phyloP scores from a whole-genome alignment of 805 yeast species.

The Saccharomycodes ludwigii region DNA sequence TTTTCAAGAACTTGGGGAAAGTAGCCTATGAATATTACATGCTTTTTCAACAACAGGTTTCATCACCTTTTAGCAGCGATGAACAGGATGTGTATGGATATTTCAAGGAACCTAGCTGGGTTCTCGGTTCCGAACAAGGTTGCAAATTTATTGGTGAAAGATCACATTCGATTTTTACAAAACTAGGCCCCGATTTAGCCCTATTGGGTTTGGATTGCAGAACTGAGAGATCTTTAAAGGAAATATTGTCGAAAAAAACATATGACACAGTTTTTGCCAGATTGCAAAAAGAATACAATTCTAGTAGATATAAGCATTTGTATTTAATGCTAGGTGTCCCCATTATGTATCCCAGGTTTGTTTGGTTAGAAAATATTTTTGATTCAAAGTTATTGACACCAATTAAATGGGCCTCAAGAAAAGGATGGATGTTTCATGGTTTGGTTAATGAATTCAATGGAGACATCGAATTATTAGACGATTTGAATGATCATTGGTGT shows the following conservation, averaged over 20 bases:
- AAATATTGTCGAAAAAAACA: conserved; percentile 41
- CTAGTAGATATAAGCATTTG: conserved; percentile 56
- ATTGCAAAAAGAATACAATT: conserved; percentile 38
- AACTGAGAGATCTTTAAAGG: conserved; percentile 64
- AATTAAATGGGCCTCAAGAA: conserved; percentile 43
- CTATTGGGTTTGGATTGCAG: conserved; percentile 84
- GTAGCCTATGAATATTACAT: conserved; percentile 77
- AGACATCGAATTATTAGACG: conserved; percentile 80
- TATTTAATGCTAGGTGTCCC: conserved; percentile 87
- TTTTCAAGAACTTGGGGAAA: conserved; percentile 62
- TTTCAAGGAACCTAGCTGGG: conserved; percentile 44
- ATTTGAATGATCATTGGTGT: conserved; percentile 95
- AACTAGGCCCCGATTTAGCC: conserved; percentile 63
- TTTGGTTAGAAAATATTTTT: conserved; percentile 74
- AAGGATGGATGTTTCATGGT: conserved; percentile 55
- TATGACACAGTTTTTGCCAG: conserved; percentile 54
- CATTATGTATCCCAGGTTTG: conserved; percentile 85
- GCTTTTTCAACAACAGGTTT: conserved; percentile 83
- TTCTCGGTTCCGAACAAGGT: conserved; percentile 44
- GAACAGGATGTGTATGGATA: conserved; percentile 30
- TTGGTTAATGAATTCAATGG: conserved; percentile 89
- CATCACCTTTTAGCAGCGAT: no score
- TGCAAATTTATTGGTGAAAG: conserved; percentile 52
- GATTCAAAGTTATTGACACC: conserved; percentile 53
- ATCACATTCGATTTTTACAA: conserved; percentile 57